Base-by-base conservation (phyloP, 495 filamentous ascomycete genomes). In the Aspergillus campestris region DNA sequence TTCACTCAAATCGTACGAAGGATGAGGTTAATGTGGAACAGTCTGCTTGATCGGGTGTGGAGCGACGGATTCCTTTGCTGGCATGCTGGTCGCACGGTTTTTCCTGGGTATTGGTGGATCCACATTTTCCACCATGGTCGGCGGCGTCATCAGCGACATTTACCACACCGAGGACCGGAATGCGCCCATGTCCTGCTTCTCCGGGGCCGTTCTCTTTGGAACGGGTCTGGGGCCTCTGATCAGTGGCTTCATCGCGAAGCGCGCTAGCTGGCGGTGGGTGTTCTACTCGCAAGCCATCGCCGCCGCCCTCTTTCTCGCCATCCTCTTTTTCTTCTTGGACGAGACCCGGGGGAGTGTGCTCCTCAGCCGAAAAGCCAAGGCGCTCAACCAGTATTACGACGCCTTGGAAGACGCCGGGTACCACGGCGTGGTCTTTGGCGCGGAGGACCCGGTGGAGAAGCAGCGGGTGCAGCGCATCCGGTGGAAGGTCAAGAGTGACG, bases 81-180 rank as follows among this genome's bases (percentile, higher is more conserved):
- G 87, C 3, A 83, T 95, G 71, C 55, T 95, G 0, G 61, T 89
- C 1, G 83, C 84, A 0, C 75, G 90, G 8, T 84, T 95, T 50
- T 76, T 91, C 33, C 75, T 78, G 9, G 90, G 91, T 0, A 78
- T 82, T 10, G 84, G 83, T 7, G 80, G 77, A 12, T 85, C 79
- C 2, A 91, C 90, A 0, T 95, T 95, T 59, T 84, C 80, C 5
- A 94, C 88, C 10, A 91, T 95, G 83, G 87, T 95, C 2, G 91
- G 91, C 31, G 91, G 91, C 0, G 85, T 96, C 7, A 83, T 97
- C 28, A 82, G 82, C 42, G 91, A 97, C 54, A 83, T 95, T 47
- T 96, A 89, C 61, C 81, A 83, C 31, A 76, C 84, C 7, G 62
- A 86, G 48, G 84, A 83, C 32, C 71, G 91, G 30, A 95, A 95